Percentiles rank a stretch among this genome's conserved stretches.
These are phyloP conservation scores for Suhomyces prunicola DNA, from an alignment of 805 yeast genomes.

Conservation along the genomic window DNA sequence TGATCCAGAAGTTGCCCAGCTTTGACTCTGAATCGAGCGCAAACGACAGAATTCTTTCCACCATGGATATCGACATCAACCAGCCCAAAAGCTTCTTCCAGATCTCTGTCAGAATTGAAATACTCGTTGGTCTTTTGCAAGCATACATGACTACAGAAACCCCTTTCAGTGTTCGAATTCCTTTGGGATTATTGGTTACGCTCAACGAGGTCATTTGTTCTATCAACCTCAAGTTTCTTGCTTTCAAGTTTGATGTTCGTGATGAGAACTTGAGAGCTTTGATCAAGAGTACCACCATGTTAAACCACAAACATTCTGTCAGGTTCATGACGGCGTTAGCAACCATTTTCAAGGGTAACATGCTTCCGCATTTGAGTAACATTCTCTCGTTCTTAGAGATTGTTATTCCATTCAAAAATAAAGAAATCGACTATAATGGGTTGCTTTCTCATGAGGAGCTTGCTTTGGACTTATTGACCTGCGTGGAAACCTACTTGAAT, in stretches of 20 bases:
- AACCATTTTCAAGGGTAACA: constrained; percentile 31
- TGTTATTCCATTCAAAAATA: constrained; percentile 51
- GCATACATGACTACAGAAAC: constrained; percentile 51
- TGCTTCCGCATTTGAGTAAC: constrained; percentile 48
- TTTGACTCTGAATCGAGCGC: constrained; percentile 6
- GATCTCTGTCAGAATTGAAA: constrained; percentile 49
- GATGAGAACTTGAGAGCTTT: constrained; percentile 47
- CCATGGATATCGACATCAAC: constrained; percentile 56
- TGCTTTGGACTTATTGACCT: constrained; percentile 32
- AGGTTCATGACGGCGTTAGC: constrained; percentile 38
- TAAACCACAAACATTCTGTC: constrained; percentile 46
- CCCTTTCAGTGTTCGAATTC: constrained; percentile 54
- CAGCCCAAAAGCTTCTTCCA: constrained; percentile 49
- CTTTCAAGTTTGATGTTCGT: constrained; percentile 58
- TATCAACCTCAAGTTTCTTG: constrained; percentile 52
- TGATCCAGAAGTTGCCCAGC: constrained; percentile 35
- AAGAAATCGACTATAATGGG: constrained; percentile 26
- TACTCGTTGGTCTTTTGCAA: constrained; percentile 37
- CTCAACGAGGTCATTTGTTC: constrained; percentile 54
- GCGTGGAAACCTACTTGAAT: constrained; percentile 22
- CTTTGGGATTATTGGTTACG: constrained; percentile 55
- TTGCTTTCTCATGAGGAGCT: constrained; percentile 39
- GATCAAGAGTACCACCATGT: constrained; percentile 42
- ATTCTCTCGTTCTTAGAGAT: constrained; percentile 56
- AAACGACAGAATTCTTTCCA: constrained; percentile 6